These are phyloP conservation scores for Pseudocercospora vitis DNA, from an alignment of 2,329 filamentous ascomycete species.

Conservation along the genomic window DNA sequence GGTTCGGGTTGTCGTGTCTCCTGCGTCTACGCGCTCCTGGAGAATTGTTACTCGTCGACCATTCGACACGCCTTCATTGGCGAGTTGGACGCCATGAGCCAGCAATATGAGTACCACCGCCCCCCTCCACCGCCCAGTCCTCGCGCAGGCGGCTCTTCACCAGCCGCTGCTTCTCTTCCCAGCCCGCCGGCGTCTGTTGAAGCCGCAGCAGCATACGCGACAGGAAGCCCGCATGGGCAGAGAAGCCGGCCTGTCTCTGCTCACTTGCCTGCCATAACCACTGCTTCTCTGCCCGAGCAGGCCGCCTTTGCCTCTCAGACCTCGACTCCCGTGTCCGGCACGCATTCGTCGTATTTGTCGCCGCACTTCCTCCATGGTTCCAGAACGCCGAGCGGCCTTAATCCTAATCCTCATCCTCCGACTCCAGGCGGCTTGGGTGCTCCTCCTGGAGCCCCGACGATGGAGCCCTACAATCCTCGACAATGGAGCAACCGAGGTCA, in stretches of 20 bases:
- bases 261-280: slow-evolving; percentile 31
- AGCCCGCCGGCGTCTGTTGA: slow-evolving; percentile 37
- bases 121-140: slow-evolving; percentile 33
- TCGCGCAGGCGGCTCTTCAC: slow-evolving; percentile 22
- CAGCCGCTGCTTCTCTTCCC: slow-evolving; percentile 23
- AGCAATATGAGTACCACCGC: slow-evolving; percentile 33
- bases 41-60: slow-evolving; percentile 28
- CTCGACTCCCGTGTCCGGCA: slow-evolving; percentile 39
- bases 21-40: slow-evolving; percentile 24
- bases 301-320: slow-evolving; percentile 40
- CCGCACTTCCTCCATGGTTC: slow-evolving; percentile 31
- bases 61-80: slow-evolving; percentile 17
- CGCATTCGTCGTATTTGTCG: slow-evolving; percentile 31
- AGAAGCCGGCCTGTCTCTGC: slow-evolving; percentile 20
- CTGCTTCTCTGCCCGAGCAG: slow-evolving; percentile 32
- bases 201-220: slow-evolving; percentile 22
- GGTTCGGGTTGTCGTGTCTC: slow-evolving; percentile 14
- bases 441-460: slow-evolving; percentile 26
- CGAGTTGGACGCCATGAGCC: slow-evolving; percentile 32
- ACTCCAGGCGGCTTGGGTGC: slow-evolving; percentile 19
- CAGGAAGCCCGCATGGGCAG: slow-evolving; percentile 18
- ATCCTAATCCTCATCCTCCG: slow-evolving; percentile 28
- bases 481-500: slow-evolving; percentile 48
- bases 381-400: slow-evolving; percentile 27
- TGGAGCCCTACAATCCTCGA: slow-evolving; percentile 51